Conservation (phyloP, 1,139 yeast genomes). For the Eremothecium cymbalariae region DNA sequence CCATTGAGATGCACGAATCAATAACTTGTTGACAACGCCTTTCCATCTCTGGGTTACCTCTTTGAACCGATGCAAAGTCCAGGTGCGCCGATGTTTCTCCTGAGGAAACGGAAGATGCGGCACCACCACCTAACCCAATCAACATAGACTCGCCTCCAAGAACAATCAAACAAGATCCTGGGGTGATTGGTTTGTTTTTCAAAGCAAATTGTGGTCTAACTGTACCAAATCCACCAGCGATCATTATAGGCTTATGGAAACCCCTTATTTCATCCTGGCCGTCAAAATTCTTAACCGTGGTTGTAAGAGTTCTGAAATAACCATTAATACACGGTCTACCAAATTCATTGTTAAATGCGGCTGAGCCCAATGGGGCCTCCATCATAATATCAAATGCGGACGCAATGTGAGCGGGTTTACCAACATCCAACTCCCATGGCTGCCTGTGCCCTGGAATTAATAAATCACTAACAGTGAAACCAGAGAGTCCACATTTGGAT, state of each 20-base stretch:
- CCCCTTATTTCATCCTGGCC: conserved; percentile 79
- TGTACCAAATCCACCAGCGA: conserved; percentile 98
- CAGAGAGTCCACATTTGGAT: conserved; percentile 92
- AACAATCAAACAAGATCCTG: conserved; percentile 87
- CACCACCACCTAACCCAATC: conserved; percentile 99
- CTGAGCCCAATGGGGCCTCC: conserved; percentile 96
- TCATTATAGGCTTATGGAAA: conserved; percentile 97
- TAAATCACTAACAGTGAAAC: conserved; percentile 87
- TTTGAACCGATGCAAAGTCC: conserved; percentile 97
- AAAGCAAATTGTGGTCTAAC: conserved; percentile 89
- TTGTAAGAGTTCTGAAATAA: conserved; percentile 90
- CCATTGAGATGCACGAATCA: conserved; percentile 84
- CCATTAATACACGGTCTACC: conserved; percentile 98
- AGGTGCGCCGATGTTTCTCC: conserved; percentile 94
- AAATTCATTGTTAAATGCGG: conserved; percentile 96
- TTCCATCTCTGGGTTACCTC: conserved; percentile 99
- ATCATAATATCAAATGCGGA: conserved; percentile 90
- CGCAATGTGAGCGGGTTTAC: conserved; percentile 90
- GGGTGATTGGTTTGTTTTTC: conserved; percentile 79
- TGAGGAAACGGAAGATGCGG: conserved; percentile 90
- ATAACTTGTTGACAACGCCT: conserved; percentile 98
- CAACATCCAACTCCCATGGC: conserved; percentile 88
- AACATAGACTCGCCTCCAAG: conserved; percentile 99
- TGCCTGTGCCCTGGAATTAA: conserved; percentile 76
- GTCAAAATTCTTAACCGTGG: conserved; percentile 53